These are phyloP conservation scores for Gleditsia sinensis DNA, from an alignment of 306 rosid genomes.

Conservation along the genomic window DNA sequence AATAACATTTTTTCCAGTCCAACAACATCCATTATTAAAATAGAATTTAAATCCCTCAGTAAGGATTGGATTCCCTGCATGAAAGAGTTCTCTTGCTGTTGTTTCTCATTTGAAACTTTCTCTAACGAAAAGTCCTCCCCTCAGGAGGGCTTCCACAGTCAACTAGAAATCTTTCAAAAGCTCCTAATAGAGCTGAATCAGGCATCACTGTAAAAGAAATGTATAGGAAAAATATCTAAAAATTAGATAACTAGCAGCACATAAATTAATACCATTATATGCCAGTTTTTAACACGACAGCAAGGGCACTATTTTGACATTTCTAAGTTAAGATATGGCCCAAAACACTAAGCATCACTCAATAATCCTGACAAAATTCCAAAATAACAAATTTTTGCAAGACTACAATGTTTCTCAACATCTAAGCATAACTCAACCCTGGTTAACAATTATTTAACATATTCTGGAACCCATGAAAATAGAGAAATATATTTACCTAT, in stretches of 20 bases:
- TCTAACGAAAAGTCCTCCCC: not conserved
- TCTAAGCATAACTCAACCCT: not conserved
- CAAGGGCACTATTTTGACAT: not conserved
- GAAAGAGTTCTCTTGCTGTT: not conserved
- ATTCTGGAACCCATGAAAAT: not conserved
- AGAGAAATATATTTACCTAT: not conserved
- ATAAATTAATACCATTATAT: not conserved
- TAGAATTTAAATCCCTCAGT: not conserved
- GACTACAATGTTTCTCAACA: too few relatives aligned
- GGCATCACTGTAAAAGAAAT: not conserved
- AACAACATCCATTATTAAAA: not conserved
- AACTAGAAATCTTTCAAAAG: not conserved
- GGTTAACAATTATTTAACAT: not conserved
- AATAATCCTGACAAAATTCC: not conserved
- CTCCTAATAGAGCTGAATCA: not conserved
- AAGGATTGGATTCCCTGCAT: not conserved
- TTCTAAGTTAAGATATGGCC: not conserved
- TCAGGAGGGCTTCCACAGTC: not conserved
- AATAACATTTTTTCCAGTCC: not conserved
- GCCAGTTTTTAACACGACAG: not conserved
- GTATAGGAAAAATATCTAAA: not conserved
- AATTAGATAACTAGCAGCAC: not conserved
- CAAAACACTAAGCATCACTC: not conserved
- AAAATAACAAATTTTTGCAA: not conserved
- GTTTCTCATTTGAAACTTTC: not conserved